These are phyloP conservation scores for Globisporangium megalacanthum DNA, from an alignment of 352 stramenopile genomes.

Conservation along the genomic window DNA sequence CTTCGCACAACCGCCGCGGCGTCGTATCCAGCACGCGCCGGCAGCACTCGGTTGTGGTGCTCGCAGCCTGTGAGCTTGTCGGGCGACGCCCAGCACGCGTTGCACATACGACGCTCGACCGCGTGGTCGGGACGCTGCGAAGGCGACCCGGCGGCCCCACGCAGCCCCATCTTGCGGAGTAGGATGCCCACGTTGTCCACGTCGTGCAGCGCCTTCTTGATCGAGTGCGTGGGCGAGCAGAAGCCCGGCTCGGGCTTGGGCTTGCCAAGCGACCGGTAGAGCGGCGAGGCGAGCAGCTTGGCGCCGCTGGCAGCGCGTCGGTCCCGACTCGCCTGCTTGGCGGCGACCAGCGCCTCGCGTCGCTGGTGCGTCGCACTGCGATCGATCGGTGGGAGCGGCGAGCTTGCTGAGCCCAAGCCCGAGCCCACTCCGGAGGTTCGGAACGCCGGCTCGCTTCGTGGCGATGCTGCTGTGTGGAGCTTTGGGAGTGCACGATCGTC, in stretches of 20 bases:
- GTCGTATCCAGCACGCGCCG: constrained; percentile 11
- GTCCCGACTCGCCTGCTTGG: constrained; percentile 23
- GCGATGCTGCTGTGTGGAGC: background rate
- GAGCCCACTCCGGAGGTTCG: background rate
- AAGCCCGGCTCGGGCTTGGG: constrained; percentile 29
- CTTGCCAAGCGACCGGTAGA: constrained; percentile 72
- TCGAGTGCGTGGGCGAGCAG: constrained; percentile 19
- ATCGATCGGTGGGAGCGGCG: constrained; percentile 31
- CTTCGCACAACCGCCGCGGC: constrained; percentile 2
- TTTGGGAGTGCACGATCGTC: constrained; percentile 4
- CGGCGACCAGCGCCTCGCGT: constrained; percentile 6
- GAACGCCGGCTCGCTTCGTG: background rate
- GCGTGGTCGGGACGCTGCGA: constrained; percentile 50
- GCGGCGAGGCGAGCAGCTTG: constrained; percentile 65
- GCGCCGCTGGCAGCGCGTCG: constrained; percentile 20
- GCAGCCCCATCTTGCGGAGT: constrained; percentile 64
- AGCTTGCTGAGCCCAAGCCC: background rate
- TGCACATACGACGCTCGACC: constrained; percentile 77
- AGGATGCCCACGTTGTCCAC: constrained; percentile 68
- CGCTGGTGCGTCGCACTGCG: constrained; percentile 13
- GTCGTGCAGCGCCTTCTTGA: constrained; percentile 60
- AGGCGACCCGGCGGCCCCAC: constrained; percentile 24
- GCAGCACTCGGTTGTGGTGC: constrained; percentile 40
- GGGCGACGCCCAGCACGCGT: constrained; percentile 65
- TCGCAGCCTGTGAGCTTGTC: constrained; percentile 61